Percentiles rank a stretch among this genome's conserved stretches.
Conservation (phyloP, 306 rosid species). For the Carpinus viminea region DNA sequence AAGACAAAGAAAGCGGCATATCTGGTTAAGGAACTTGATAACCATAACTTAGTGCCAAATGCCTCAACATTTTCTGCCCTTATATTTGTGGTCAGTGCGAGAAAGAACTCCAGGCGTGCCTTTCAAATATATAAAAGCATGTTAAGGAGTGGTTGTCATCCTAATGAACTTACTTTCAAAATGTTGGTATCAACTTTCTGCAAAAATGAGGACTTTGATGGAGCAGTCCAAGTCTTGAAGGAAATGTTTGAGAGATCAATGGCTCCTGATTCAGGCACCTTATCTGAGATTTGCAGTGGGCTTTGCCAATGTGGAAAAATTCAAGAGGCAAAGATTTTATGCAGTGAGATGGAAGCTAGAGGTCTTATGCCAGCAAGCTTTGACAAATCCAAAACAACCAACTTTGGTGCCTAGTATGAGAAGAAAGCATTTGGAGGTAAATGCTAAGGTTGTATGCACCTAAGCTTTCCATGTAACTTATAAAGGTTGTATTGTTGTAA, state of each 20-base stretch:
- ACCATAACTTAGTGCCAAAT: constrained; percentile 61
- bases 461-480: background rate
- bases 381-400: constrained; percentile 38
- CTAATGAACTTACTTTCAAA: too few species aligned
- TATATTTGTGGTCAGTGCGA: constrained; percentile 65
- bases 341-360: constrained; percentile 46
- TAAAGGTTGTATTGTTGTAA: too few species aligned
- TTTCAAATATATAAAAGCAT: too few species aligned
- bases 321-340: constrained; percentile 33
- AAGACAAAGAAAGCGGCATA: constrained; percentile 79
- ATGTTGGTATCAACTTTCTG: too few species aligned
- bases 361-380: constrained; percentile 42
- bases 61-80: constrained; percentile 80
- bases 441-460: background rate
- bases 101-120: constrained; percentile 63
- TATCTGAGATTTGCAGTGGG: too few species aligned
- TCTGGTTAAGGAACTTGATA: constrained; percentile 66
- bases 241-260: too few species aligned
- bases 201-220: too few species aligned
- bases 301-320: constrained; percentile 40
- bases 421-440: background rate
- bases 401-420: background rate
- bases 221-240: too few species aligned
- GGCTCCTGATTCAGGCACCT: too few species aligned
- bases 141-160: too few species aligned